phyloP scores from a whole-genome alignment of 495 filamentous ascomycete genomes.

The Neurospora africana region DNA sequence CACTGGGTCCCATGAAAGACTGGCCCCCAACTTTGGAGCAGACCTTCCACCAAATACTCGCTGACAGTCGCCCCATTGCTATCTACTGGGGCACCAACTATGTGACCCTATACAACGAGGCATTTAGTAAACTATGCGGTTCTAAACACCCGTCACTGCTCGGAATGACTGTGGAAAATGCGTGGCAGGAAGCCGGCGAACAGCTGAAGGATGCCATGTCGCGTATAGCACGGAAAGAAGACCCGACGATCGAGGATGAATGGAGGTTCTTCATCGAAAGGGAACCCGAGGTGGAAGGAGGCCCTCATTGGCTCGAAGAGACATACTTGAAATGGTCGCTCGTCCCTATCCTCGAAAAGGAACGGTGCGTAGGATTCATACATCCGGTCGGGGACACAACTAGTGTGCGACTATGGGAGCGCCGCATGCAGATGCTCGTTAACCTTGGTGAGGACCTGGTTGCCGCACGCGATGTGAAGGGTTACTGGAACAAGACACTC shows the following conservation, averaged over 20 bases:
- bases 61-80: conserved; percentile 52
- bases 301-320: conserved; percentile 45
- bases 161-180: conserved; percentile 26
- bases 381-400: conserved; percentile 26
- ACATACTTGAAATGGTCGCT: conserved; percentile 53
- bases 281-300: conserved; percentile 19
- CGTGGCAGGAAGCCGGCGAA: conserved; percentile 25
- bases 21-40: conserved; percentile 47
- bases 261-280: conserved; percentile 37
- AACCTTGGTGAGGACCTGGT: conserved; percentile 24
- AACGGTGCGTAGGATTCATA: conserved; percentile 35
- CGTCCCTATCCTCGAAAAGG: conserved; percentile 44
- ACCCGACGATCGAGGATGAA: conserved; percentile 23
- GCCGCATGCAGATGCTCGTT: conserved; percentile 30
- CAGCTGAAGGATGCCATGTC: conserved; percentile 24
- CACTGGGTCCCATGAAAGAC: conserved; percentile 48
- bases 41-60: conserved; percentile 53
- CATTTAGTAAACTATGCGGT: conserved; percentile 30
- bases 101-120: conserved; percentile 37
- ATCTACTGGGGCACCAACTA: conserved; percentile 35
- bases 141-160: conserved; percentile 26
- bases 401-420: conserved; percentile 26
- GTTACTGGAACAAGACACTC: conserved; percentile 25
- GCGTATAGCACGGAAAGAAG: conserved; percentile 12
- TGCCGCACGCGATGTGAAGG: conserved; percentile 21